Evolutionary conservation across 768 basidiomycete genomes (phyloP).

Genomic region (Serendipita sp.): DNA sequence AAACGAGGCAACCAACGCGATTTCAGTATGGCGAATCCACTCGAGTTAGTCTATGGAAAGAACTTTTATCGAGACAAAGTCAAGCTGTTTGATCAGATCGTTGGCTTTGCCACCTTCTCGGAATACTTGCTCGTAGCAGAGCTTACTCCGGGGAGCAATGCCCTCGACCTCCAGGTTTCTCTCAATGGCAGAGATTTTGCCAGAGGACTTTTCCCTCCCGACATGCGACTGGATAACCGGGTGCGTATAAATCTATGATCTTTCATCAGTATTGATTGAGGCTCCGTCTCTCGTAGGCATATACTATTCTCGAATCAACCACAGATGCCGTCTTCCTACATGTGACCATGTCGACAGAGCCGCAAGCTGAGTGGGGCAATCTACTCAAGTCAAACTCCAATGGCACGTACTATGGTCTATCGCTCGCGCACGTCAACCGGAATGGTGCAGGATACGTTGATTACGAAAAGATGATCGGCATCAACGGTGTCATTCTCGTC

Average conservation of each 20-base stretch:
- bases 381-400: constrained; percentile 96
- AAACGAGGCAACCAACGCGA: constrained; percentile 66
- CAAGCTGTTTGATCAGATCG: constrained; percentile 72
- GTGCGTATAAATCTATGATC: constrained; percentile 23
- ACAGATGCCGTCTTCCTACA: constrained; percentile 91
- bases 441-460: constrained; percentile 79
- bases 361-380: constrained; percentile 69
- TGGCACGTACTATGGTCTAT: constrained; percentile 88
- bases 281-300: constrained; percentile 37
- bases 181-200: constrained; percentile 80
- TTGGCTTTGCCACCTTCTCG: constrained; percentile 93
- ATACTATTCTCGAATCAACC: constrained; percentile 87
- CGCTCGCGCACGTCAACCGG: constrained; percentile 81
- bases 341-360: constrained; percentile 75
- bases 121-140: constrained; percentile 94
- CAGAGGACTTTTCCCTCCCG: constrained; percentile 76
- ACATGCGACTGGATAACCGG: constrained; percentile 78
- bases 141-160: constrained; percentile 42
- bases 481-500: constrained; percentile 90
- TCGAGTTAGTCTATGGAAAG: constrained; percentile 65
- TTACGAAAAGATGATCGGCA: constrained; percentile 92
- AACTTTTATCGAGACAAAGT: constrained; percentile 57
- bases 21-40: constrained; percentile 41
- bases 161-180: constrained; percentile 80
- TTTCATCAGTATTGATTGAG: neutral